Conservation (phyloP, 192 early-diverging fungal genomes). For the Coemansia sp. region DNA sequence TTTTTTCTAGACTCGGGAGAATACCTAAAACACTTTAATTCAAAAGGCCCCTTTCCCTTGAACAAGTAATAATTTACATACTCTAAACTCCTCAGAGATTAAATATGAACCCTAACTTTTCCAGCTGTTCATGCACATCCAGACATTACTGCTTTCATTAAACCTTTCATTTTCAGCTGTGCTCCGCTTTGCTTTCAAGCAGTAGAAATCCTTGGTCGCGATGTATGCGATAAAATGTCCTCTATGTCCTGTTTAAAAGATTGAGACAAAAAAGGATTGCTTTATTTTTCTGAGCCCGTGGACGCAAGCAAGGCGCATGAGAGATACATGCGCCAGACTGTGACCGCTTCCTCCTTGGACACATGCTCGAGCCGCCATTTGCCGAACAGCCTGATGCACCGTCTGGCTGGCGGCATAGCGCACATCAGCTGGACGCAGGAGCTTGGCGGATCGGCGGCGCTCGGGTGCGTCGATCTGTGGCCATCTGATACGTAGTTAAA, state of each 20-base stretch:
- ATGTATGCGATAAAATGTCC: background rate
- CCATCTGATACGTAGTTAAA: slow-evolving; percentile 42
- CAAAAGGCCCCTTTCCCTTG: background rate
- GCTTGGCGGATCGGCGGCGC: slow-evolving; percentile 9
- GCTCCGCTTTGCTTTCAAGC: no score
- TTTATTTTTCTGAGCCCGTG: slow-evolving; percentile 19
- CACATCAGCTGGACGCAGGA: slow-evolving; percentile 52
- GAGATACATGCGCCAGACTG: slow-evolving; percentile 53
- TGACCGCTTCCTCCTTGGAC: slow-evolving; percentile 32
- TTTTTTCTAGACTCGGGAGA: no score
- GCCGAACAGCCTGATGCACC: slow-evolving; percentile 24
- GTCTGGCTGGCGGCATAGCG: slow-evolving; percentile 36
- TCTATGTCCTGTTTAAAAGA: background rate
- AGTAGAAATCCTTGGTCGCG: no score
- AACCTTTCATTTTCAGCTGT: background rate
- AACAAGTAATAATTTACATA: no score
- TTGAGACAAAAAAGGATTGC: background rate
- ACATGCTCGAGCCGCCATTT: slow-evolving; percentile 47
- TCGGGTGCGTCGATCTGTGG: slow-evolving; percentile 15
- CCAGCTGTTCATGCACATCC: background rate
- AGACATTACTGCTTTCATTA: background rate
- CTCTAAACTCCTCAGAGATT: no score
- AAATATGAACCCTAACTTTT: background rate
- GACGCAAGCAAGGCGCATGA: slow-evolving; percentile 50
- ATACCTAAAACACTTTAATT: slow-evolving; percentile 1